Base-by-base conservation (phyloP, 352 stramenopile genomes). In the Pythium graminicola region DNA sequence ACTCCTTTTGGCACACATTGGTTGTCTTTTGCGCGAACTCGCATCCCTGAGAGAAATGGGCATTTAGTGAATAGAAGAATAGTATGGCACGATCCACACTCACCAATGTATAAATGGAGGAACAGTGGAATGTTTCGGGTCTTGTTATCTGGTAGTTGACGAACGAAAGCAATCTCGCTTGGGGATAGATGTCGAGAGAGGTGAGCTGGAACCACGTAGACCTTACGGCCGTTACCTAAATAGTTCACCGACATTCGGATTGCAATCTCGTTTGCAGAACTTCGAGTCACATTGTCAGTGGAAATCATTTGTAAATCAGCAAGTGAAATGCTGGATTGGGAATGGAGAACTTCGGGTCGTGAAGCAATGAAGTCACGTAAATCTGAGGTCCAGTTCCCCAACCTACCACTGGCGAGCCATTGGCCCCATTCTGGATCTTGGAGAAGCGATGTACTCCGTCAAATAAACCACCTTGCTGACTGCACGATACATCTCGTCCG, bases 381-480 rank as follows among this genome's bases (percentile, higher is more conserved):
- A 6, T 54, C 36, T 16, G 33, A 3, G 0, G 3, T 4, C 56
- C 61, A 69, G 0, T 53, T 32, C 3, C 61, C 56, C 2, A 56
- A 17, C 7, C 61, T 33, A 4, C 26, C 51, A 9, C 40, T 20
- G 14, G 24, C 9, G 22, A 65, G 32, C 62, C 56, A 65, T 19
- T 47, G 14, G 0, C 56, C 61, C 52, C 56, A 65, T 20, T 63
- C 31, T 4, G 52, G 52, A 29, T 69, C 62, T 3, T 41, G 9
- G 8, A 1, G 22, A 70, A 70, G 1, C 56, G 51, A 65, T 65
- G 29, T 65, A 61, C 8, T 60, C 47, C 0, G 23, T 60, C 23
- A 65, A 39, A 22, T 61, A 65, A 3, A 65, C 22, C 16, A 63
- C 62, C 36, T 65, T 70, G 23, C 9, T 28, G 11, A 70, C 59